Percentiles rank a stretch among this genome's conserved stretches.
phyloP scores from a whole-genome alignment of 768 basidiomycete genomes.

The Dictyophora rubrovolvata region DNA sequence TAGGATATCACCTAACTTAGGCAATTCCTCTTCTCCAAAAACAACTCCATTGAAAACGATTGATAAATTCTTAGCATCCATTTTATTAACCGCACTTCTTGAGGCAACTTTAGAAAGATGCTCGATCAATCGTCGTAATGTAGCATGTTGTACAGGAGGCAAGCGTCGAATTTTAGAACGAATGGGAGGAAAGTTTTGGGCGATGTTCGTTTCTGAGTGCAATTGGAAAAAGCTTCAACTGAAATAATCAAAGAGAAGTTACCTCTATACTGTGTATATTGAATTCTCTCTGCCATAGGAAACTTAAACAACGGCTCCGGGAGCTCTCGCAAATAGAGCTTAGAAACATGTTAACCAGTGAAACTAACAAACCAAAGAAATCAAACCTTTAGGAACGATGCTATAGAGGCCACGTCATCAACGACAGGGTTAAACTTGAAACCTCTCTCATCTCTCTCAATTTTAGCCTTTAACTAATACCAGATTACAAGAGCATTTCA shows the following conservation, averaged over 20 bases:
- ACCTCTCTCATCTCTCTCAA: slow-evolving; percentile 70
- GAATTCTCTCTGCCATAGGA: slow-evolving; percentile 67
- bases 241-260: slow-evolving; percentile 11
- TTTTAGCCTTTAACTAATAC: slow-evolving; percentile 69
- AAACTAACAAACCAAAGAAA: slow-evolving; percentile 1
- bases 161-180: slow-evolving; percentile 81
- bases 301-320: slow-evolving; percentile 86
- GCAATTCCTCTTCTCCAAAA: slow-evolving; percentile 86
- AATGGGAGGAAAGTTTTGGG: slow-evolving; percentile 63
- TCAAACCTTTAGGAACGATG: slow-evolving; percentile 75
- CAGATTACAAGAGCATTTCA: not conserved
- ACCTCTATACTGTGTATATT: slow-evolving; percentile 74
- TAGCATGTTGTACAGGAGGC: slow-evolving; percentile 76
- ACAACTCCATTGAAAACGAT: slow-evolving; percentile 85
- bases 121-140: slow-evolving; percentile 69
- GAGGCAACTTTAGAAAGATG: slow-evolving; percentile 69
- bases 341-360: not conserved
- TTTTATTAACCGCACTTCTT: slow-evolving; percentile 70
- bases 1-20: slow-evolving; percentile 66
- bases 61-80: slow-evolving; percentile 87
- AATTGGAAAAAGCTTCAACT: not conserved
- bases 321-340: slow-evolving; percentile 77
- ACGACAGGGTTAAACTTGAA: slow-evolving; percentile 62
- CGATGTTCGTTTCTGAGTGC: slow-evolving; percentile 53
- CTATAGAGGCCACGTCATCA: slow-evolving; percentile 77